A percentile compares a stretch with the other conserved stretches of the same genome.
Evolutionary conservation across 1,284 basidiomycete species (phyloP).

Genomic region (Peniophora sp.): DNA sequence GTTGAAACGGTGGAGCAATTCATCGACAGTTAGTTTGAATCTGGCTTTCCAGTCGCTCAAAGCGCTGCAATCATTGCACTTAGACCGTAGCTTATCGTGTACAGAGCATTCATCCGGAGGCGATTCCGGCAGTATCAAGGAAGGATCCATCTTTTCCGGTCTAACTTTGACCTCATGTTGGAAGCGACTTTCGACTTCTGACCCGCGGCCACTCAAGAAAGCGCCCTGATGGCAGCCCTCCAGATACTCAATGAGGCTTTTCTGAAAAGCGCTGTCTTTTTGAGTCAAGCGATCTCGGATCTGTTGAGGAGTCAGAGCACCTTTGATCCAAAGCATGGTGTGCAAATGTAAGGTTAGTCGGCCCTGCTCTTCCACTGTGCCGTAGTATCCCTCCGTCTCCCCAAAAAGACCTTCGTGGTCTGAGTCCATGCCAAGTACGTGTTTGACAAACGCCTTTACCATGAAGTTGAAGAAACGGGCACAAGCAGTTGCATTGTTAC

Average conservation of each 20-base stretch:
- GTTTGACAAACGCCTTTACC: neutral
- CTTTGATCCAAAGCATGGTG: neutral
- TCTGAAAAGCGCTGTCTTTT: constrained; percentile 11
- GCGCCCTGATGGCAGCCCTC: constrained; percentile 4
- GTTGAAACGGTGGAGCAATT: constrained; percentile 9
- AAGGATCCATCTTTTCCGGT: constrained; percentile 2
- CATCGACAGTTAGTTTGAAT: constrained; percentile 8
- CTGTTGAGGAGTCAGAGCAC: neutral
- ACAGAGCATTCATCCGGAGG: neutral
- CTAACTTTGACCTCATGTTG: neutral
- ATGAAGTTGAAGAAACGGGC: neutral
- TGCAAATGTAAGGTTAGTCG: neutral
- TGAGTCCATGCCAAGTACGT: neutral
- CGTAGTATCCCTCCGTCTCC: neutral
- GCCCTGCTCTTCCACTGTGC: neutral
- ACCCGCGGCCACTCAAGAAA: constrained; percentile 1
- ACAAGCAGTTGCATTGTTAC: neutral
- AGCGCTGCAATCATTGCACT: neutral
- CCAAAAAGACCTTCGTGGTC: neutral
- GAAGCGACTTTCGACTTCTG: neutral
- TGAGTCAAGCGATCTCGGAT: constrained; percentile 1
- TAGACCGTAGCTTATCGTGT: neutral
- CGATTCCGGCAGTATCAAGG: neutral
- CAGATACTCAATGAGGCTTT: constrained; percentile 11
- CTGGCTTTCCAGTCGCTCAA: constrained; percentile 2